Conservation (phyloP, 179 eudicot species). For the Nepenthes alata region DNA sequence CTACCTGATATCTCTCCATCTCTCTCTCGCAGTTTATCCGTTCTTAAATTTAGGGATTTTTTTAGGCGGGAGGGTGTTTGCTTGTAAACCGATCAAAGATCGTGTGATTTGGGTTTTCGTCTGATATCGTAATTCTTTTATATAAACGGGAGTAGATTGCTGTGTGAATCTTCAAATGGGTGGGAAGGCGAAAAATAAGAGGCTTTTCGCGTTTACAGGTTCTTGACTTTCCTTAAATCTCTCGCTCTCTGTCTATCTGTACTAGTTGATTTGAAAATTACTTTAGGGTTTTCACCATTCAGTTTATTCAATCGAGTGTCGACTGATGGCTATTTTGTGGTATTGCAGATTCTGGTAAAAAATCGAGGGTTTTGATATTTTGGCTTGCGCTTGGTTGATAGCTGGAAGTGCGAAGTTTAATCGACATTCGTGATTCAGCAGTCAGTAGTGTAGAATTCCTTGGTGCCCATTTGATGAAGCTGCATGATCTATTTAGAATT, state of each 20-base stretch:
- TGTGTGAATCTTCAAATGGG: conserved; percentile 1
- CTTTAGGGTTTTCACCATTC: neutral
- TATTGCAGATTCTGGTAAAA: conserved; percentile 8
- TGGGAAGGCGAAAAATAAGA: conserved; percentile 8
- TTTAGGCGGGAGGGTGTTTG: no score
- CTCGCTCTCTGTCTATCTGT: neutral
- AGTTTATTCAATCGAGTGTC: neutral
- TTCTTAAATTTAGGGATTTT: no score
- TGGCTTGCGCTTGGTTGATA: neutral
- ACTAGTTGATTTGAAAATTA: neutral
- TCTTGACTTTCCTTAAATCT: neutral
- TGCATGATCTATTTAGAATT: neutral
- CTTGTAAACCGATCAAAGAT: no score
- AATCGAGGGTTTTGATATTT: neutral
- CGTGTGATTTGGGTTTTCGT: no score
- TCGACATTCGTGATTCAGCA: neutral
- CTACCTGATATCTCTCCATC: no score
- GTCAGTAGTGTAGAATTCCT: conserved; percentile 1
- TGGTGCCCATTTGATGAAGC: neutral
- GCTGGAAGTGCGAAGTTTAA: neutral
- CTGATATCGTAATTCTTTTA: no score
- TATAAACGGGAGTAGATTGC: no score
- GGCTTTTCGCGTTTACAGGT: conserved; percentile 5
- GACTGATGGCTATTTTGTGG: neutral
- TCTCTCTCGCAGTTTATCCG: no score